Evolutionary conservation across 2,329 filamentous ascomycete species (phyloP), one percentile per base, ranked within the genome.

Genomic region (Teratosphaeria gauchensis): DNA sequence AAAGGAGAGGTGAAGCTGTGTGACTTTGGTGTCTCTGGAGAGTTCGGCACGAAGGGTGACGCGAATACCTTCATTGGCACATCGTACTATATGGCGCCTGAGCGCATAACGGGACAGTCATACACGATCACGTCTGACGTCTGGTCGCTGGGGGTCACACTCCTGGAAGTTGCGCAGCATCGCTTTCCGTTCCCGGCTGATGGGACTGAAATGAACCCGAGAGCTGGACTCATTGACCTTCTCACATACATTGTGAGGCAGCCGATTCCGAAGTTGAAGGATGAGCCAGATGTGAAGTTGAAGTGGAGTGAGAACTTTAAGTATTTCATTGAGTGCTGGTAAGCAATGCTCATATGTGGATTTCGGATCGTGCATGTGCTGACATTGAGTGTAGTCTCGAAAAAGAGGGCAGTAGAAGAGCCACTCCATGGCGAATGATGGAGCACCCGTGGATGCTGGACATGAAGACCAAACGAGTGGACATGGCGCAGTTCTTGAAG

Each of bases 241-340:
- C 79, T 99, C 61, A 99, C 94, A 12, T 99, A 97, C 72, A 99
- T 99, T 71, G 94, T 99, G 52, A 86, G 90, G 65, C 94, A 99
- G 73, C 87, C 90, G 3, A 95, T 97, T 60, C 94, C 94, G 2
- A 95, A 91, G 73, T 79, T 99, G 63, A 97, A 96, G 75, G 94
- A 99, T 66, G 94, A 99, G 75, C 68, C 69, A 3, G 71, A 72
- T 38, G 89, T 88, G 65, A 86, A 87, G 60, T 95, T 99, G 65
- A 87, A 87, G 71, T 99, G 94, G 94, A 95, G 89, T 66, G 89
- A 95, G 67, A 95, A 89, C 71, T 97, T 99, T 77, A 99, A 99
- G 74, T 96, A 96, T 73, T 99, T 99, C 69, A 96, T 99, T 68
- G 92, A 96, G 77, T 96, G 92, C 84, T 97, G 94, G 92, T 97